These are phyloP conservation scores for Tetracladium maxilliforme DNA, from an alignment of 2,329 filamentous ascomycete genomes.

Conservation along the genomic window DNA sequence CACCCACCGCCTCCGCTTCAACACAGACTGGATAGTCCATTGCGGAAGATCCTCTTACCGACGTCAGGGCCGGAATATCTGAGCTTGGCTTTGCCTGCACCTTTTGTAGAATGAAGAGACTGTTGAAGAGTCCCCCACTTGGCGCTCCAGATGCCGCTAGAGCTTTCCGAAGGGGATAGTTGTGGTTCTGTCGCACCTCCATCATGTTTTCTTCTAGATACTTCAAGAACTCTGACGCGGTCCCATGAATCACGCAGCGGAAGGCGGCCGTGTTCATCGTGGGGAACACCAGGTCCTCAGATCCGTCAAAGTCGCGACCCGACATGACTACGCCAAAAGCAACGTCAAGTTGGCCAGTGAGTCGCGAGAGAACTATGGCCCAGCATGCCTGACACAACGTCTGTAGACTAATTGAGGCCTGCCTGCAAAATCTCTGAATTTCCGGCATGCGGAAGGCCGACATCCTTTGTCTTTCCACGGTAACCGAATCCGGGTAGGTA, in stretches of 20 bases:
- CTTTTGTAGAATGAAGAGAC: constrained; percentile 39
- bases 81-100: constrained; percentile 4
- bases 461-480: too few species aligned
- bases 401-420: constrained; percentile 56
- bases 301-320: constrained; percentile 62
- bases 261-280: constrained; percentile 85
- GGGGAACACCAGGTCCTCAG: constrained; percentile 61
- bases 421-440: constrained; percentile 47
- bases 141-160: constrained; percentile 35
- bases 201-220: constrained; percentile 61
- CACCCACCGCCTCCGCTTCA: constrained; percentile 54
- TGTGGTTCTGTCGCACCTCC: constrained; percentile 54
- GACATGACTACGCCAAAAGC: constrained; percentile 74
- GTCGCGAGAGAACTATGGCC: constrained; percentile 53
- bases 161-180: constrained; percentile 61
- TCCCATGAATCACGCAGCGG: constrained; percentile 58
- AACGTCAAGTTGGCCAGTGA: constrained; percentile 53
- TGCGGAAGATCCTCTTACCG: constrained; percentile 46
- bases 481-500: too few species aligned
- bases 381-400: constrained; percentile 64
- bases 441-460: too few species aligned
- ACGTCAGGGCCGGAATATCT: constrained; percentile 37
- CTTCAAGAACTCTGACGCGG: constrained; percentile 43
- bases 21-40: constrained; percentile 74
- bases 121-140: constrained; percentile 34